Conservation (phyloP, 2,329 filamentous ascomycete genomes). For the Huntiella omanensis region DNA sequence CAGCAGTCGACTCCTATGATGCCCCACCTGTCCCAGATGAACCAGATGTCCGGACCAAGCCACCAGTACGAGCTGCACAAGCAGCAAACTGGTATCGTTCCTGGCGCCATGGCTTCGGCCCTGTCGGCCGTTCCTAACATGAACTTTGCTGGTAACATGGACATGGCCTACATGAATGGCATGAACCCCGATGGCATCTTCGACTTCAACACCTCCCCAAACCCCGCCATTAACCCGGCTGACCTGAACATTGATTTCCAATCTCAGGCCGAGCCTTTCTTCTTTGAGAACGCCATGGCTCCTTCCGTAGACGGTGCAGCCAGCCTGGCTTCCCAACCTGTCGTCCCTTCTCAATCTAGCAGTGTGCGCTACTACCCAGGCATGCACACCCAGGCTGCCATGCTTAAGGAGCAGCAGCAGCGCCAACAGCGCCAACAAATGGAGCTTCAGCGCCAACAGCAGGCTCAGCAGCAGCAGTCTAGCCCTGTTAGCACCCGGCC, state of each 20-base stretch:
- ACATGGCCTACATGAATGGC: conserved; percentile 32
- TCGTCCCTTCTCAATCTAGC: conserved; percentile 31
- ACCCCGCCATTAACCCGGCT: conserved; percentile 38
- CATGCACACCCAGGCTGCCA: conserved; percentile 76
- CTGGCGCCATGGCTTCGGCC: conserved; percentile 63
- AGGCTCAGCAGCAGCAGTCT: conserved; percentile 24
- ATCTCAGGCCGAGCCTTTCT: conserved; percentile 38
- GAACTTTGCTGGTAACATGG: conserved; percentile 31
- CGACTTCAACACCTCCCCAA: conserved; percentile 53
- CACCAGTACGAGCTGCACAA: conserved; percentile 92
- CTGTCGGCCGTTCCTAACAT: conserved; percentile 40
- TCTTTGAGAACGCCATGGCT: conserved; percentile 30
- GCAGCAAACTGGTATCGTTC: conserved; percentile 84
- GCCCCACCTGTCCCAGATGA: conserved; percentile 25
- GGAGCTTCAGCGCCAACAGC: conserved; percentile 28
- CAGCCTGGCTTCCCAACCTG: conserved; percentile 25
- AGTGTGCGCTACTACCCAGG: conserved; percentile 68
- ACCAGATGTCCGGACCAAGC: conserved; percentile 58
- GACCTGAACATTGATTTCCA: conserved; percentile 47
- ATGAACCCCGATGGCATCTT: conserved; percentile 47
- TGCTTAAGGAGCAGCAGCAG: conserved; percentile 56
- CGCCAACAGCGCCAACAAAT: conserved; percentile 41
- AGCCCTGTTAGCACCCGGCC: conserved; percentile 22
- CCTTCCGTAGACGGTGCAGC: conserved; percentile 25
- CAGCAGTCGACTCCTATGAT: conserved; percentile 35